Percentiles rank a stretch among this genome's conserved stretches.
Conservation (phyloP, 345 rosid genomes). For the Cardamine occulta region DNA sequence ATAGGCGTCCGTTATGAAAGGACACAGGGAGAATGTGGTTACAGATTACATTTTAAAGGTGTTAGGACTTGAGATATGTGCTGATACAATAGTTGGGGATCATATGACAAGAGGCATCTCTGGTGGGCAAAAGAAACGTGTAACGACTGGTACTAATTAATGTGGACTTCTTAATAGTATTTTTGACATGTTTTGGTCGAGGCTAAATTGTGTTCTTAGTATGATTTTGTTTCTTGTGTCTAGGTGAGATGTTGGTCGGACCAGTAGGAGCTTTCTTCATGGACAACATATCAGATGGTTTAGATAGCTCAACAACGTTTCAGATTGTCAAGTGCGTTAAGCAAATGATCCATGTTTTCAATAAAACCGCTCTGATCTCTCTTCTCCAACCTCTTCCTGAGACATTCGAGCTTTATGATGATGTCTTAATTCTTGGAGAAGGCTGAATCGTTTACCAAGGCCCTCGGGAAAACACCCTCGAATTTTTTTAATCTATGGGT, state of each 20-base stretch:
- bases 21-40: slow-evolving; percentile 55
- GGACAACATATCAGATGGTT: slow-evolving; percentile 85
- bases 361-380: slow-evolving; percentile 69
- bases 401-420: slow-evolving; percentile 76
- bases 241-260: slow-evolving; percentile 81
- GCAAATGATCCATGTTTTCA: slow-evolving; percentile 57
- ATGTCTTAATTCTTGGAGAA: slow-evolving; percentile 69
- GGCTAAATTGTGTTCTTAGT: background rate
- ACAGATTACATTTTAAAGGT: slow-evolving; percentile 70
- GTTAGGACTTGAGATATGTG: slow-evolving; percentile 66
- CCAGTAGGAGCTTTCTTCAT: slow-evolving; percentile 67
- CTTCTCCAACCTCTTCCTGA: slow-evolving; percentile 89
- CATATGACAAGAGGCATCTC: slow-evolving; percentile 70
- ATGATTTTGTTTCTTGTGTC: slow-evolving; percentile 1
- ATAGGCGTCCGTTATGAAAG: slow-evolving; percentile 59
- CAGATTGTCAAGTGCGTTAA: slow-evolving; percentile 64
- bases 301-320: slow-evolving; percentile 79
- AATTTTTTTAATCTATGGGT: slow-evolving; percentile 65
- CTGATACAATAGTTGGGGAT: slow-evolving; percentile 67
- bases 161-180: background rate
- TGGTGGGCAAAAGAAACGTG: slow-evolving; percentile 74
- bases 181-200: background rate
- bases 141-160: slow-evolving; percentile 58
- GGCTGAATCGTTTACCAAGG: slow-evolving; percentile 75
- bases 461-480: slow-evolving; percentile 59